A percentile compares a stretch with the other conserved stretches of the same genome.
Evolutionary conservation across 106 monocot species (phyloP).

Genomic region (Allium cepa): DNA sequence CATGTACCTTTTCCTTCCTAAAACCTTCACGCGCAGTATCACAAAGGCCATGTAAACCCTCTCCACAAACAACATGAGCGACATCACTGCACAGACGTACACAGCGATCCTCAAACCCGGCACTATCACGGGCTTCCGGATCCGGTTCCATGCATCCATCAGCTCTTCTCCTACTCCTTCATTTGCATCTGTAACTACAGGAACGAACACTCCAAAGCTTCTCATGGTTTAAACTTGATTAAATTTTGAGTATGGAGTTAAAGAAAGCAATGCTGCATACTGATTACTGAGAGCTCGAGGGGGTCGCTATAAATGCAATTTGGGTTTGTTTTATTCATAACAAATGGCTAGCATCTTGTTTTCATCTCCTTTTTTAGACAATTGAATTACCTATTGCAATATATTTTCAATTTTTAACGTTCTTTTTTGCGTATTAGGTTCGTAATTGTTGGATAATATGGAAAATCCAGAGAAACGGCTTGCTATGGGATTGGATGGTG

Average conservation of each 20-base stretch:
- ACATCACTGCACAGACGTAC: constrained; percentile 15
- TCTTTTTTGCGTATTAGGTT: too few relatives aligned
- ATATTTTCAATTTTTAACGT: background rate
- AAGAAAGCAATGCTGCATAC: background rate
- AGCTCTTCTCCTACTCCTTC: background rate
- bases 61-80: constrained; percentile 51
- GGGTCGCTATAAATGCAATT: background rate
- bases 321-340: background rate
- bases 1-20: constrained; percentile 31
- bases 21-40: constrained; percentile 34
- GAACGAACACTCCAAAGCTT: background rate
- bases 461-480: background rate
- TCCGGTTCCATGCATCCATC: background rate
- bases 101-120: background rate
- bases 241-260: background rate
- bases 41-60: constrained; percentile 53
- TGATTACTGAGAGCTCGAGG: background rate
- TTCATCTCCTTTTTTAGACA: background rate
- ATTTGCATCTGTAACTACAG: background rate
- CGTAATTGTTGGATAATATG: background rate
- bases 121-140: constrained; percentile 2
- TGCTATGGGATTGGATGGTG: background rate
- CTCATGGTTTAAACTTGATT: background rate
- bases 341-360: background rate
- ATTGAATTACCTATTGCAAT: background rate